Percentiles rank a stretch among this genome's conserved stretches.
Conservation (phyloP, 345 rosid species). For the Linum lewisii region DNA sequence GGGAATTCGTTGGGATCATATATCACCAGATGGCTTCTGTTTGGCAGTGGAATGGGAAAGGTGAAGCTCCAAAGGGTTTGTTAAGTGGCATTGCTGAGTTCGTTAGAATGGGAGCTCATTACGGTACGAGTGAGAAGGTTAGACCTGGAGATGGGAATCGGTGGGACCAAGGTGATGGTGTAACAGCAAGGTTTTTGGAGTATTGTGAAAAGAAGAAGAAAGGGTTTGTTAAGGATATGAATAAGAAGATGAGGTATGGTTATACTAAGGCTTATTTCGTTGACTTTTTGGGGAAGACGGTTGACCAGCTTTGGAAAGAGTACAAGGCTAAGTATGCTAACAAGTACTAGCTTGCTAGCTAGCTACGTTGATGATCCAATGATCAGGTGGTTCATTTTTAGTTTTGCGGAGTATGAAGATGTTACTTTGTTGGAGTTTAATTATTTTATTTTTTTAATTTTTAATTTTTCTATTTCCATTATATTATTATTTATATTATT, state of each 20-base stretch:
- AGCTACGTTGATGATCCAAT: no score
- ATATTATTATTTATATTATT: no score
- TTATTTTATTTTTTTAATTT: no score
- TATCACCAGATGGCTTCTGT: conserved; percentile 41
- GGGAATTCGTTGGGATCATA: conserved; percentile 45
- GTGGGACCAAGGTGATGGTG: conserved; percentile 14
- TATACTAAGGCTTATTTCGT: background rate
- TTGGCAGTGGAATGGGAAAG: conserved; percentile 20
- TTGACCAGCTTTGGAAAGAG: conserved; percentile 17
- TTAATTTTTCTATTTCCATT: no score
- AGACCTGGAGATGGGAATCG: conserved; percentile 10
- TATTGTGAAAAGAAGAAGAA: background rate
- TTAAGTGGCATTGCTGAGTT: conserved; percentile 21
- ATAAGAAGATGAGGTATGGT: background rate
- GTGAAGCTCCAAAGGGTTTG: conserved; percentile 14
- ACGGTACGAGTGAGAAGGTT: background rate
- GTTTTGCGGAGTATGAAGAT: no score
- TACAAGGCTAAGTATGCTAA: conserved; percentile 13
- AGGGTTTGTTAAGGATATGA: background rate
- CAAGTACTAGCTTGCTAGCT: no score
- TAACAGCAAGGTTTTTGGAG: conserved; percentile 13
- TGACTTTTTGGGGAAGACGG: conserved; percentile 15
- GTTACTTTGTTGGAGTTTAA: no score
- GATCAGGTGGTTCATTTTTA: no score
- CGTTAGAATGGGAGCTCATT: conserved; percentile 11